phyloP scores from a whole-genome alignment of 345 rosid species.

The Euphorbia pulcherrima region DNA sequence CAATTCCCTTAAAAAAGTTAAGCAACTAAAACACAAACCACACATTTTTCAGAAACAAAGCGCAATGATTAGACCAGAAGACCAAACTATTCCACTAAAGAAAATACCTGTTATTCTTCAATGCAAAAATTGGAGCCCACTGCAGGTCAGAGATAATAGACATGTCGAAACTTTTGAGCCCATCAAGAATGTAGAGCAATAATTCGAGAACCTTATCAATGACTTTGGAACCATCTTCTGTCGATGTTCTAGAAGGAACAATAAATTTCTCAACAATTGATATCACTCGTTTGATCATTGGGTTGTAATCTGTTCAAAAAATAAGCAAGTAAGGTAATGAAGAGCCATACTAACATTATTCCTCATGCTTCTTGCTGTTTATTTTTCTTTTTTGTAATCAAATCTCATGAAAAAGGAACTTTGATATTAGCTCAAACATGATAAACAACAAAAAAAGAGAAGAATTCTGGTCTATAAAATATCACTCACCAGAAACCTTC shows the following conservation, averaged over 20 bases:
- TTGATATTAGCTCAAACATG: conserved; percentile 5
- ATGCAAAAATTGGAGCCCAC: conserved; percentile 71
- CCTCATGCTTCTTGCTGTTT: not conserved
- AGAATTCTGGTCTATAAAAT: conserved; percentile 15
- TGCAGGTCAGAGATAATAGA: conserved; percentile 32
- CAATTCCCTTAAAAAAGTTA: conserved; percentile 58
- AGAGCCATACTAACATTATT: conserved; percentile 3
- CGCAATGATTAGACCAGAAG: conserved; percentile 10
- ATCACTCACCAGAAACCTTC: conserved; percentile 52
- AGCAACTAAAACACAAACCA: conserved; percentile 49
- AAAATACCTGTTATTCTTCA: conserved; percentile 55
- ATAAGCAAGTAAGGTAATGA: conserved; percentile 8
- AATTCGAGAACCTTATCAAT: conserved; percentile 62
- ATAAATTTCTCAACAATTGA: conserved; percentile 42
- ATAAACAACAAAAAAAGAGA: conserved; percentile 8
- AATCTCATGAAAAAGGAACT: not conserved
- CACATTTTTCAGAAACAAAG: conserved; percentile 15
- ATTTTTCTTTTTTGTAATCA: not conserved
- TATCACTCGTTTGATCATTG: conserved; percentile 43
- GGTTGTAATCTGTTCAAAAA: conserved; percentile 51
- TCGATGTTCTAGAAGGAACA: conserved; percentile 30
- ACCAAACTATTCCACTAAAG: conserved; percentile 10
- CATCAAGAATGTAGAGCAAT: conserved; percentile 55
- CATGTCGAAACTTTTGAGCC: conserved; percentile 32
- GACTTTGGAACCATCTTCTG: conserved; percentile 41